Evolutionary conservation across 768 basidiomycete species (phyloP).

Genomic region (Tricholoma sp.): DNA sequence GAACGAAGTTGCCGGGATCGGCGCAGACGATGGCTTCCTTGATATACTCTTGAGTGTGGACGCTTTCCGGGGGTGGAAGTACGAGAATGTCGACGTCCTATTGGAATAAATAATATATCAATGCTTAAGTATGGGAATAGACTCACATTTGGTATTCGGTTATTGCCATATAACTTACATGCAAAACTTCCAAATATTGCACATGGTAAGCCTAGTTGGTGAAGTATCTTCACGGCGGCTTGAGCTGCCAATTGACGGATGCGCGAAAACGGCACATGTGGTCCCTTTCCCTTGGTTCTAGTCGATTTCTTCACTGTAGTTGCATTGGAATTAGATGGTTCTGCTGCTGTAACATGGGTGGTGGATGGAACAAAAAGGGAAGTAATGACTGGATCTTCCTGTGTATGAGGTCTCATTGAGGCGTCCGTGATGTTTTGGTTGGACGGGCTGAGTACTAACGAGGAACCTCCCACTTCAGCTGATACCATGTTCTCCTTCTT

Average conservation of each 20-base stretch:
- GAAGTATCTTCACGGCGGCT: slow-evolving; percentile 1
- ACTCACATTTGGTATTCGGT: slow-evolving; percentile 13
- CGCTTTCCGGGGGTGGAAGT: not conserved
- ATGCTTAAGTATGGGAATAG: not conserved
- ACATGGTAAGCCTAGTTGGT: slow-evolving; percentile 1
- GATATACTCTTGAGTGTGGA: slow-evolving; percentile 8
- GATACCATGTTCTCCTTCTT: not conserved
- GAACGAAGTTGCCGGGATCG: slow-evolving; percentile 11
- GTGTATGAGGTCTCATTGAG: not conserved
- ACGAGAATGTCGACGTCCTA: slow-evolving; percentile 17
- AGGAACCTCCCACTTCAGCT: not conserved
- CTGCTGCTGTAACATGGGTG: not conserved
- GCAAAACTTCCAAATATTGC: slow-evolving; percentile 17
- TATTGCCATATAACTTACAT: slow-evolving; percentile 13
- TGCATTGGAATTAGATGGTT: not conserved
- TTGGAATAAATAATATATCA: not conserved
- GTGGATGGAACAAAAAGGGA: not conserved
- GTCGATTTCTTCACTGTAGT: not conserved
- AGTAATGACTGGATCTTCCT: not conserved
- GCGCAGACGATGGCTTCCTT: slow-evolving; percentile 6
- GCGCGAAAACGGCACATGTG: not conserved
- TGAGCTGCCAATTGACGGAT: slow-evolving; percentile 1
- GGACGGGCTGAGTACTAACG: not conserved
- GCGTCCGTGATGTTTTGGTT: not conserved
- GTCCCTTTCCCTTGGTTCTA: not conserved